Evolutionary conservation across 2,329 filamentous ascomycete genomes (phyloP).

Genomic region (Colletotrichum noveboracense): DNA sequence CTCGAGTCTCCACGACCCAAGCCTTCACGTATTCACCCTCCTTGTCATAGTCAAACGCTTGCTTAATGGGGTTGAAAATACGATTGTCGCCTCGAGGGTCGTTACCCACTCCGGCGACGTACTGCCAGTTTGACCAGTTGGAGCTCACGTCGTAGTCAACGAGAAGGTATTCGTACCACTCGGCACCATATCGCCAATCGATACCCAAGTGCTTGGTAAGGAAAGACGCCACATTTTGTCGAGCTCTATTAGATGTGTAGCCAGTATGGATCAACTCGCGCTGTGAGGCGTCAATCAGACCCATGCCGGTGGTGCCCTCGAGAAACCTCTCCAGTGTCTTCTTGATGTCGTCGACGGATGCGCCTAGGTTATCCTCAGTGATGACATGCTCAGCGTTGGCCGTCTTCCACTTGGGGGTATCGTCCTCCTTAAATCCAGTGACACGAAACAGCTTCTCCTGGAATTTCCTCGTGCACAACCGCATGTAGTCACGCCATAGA

Average conservation of each 20-base stretch:
- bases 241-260: slow-evolving; percentile 77
- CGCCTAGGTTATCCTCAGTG: slow-evolving; percentile 27
- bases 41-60: slow-evolving; percentile 78
- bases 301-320: slow-evolving; percentile 74
- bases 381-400: slow-evolving; percentile 43
- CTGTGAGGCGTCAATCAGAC: slow-evolving; percentile 78
- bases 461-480: slow-evolving; percentile 76
- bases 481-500: slow-evolving; percentile 83
- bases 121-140: slow-evolving; percentile 88
- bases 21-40: slow-evolving; percentile 72
- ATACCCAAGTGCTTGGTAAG: slow-evolving; percentile 75
- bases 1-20: slow-evolving; percentile 73
- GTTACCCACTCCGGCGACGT: slow-evolving; percentile 80
- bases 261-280: slow-evolving; percentile 77
- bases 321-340: slow-evolving; percentile 63
- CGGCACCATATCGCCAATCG: slow-evolving; percentile 81
- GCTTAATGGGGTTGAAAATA: slow-evolving; percentile 85
- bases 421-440: slow-evolving; percentile 63
- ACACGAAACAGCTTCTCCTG: slow-evolving; percentile 67
- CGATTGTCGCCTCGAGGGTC: slow-evolving; percentile 74
- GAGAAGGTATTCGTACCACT: slow-evolving; percentile 81
- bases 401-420: slow-evolving; percentile 56
- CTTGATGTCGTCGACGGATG: slow-evolving; percentile 41
- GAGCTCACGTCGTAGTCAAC: slow-evolving; percentile 78
- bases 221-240: slow-evolving; percentile 80